Evolutionary conservation across 1,139 yeast genomes (phyloP).

Genomic region (Yamadazyma friedrichii): DNA sequence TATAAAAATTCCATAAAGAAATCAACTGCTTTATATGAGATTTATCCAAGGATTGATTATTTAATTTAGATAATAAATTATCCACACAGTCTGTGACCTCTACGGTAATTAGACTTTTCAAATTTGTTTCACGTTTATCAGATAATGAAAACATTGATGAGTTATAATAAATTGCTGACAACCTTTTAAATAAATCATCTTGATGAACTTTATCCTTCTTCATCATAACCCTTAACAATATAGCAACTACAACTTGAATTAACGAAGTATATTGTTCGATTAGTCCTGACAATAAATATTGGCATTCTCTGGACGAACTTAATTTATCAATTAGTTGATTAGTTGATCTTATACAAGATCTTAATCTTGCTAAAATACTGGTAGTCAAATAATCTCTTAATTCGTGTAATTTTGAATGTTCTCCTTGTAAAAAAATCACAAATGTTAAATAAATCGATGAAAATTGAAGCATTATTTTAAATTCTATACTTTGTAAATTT

Average conservation of each 20-base stretch:
- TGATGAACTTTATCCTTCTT: slow-evolving; percentile 11
- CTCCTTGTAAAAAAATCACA: slow-evolving; percentile 35
- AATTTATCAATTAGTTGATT: slow-evolving; percentile 8
- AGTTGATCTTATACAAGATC: slow-evolving; percentile 13
- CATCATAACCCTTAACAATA: slow-evolving; percentile 27
- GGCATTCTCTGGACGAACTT: slow-evolving; percentile 15
- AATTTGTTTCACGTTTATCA: slow-evolving; percentile 5
- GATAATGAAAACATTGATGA: slow-evolving; percentile 10
- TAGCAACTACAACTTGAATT: slow-evolving; percentile 38
- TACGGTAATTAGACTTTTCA: slow-evolving; percentile 17
- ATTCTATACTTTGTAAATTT: slow-evolving; percentile 24
- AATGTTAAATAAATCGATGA: slow-evolving; percentile 31
- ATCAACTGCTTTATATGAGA: slow-evolving; percentile 26
- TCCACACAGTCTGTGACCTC: slow-evolving; percentile 20
- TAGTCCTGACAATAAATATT: slow-evolving; percentile 27
- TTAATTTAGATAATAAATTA: slow-evolving; percentile 18
- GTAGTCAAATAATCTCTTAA: slow-evolving; percentile 23
- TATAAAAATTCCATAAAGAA: slow-evolving; percentile 43
- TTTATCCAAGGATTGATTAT: slow-evolving; percentile 15
- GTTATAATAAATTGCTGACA: slow-evolving; percentile 13
- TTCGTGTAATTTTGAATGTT: slow-evolving; percentile 25
- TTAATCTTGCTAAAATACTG: slow-evolving; percentile 13
- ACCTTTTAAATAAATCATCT: slow-evolving; percentile 14
- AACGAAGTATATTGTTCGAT: slow-evolving; percentile 33
- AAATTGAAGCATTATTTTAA: slow-evolving; percentile 27